Evolutionary conservation across 208 protist species (phyloP).

Genomic region (Leishmania aethiopica): DNA sequence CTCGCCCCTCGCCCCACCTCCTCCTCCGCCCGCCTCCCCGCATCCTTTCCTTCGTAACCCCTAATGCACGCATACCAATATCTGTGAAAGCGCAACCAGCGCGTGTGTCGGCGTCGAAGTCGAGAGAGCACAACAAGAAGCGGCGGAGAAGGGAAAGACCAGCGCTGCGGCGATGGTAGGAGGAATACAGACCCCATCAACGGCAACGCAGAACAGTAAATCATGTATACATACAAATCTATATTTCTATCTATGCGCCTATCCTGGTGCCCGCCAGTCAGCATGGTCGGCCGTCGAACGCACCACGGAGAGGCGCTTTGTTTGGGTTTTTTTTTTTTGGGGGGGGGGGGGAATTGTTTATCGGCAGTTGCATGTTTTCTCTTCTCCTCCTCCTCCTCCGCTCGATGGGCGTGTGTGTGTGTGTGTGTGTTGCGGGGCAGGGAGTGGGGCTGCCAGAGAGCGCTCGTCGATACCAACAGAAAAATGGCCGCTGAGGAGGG

Average conservation of each 20-base stretch:
- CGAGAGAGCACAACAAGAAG: not conserved
- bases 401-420: not conserved
- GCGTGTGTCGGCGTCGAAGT: not conserved
- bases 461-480: no score
- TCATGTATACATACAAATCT: not conserved
- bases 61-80: no score
- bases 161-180: no score
- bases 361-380: no score
- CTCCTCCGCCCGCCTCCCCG: not conserved
- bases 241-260: not conserved
- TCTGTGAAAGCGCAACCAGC: no score
- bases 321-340: not conserved
- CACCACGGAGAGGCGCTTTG: no score
- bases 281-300: not conserved
- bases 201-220: no score
- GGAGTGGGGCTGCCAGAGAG: not conserved
- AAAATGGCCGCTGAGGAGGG: no score
- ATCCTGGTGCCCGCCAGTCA: not conserved
- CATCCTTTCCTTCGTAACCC: not conserved
- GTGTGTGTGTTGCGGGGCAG: not conserved
- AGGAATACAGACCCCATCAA: no score
- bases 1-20: not conserved
- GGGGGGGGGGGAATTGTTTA: no score
- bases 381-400: not conserved
- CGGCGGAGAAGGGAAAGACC: not conserved